These are phyloP conservation scores for Globisporangium splendens DNA, from an alignment of 352 stramenopile species.

Conservation along the genomic window DNA sequence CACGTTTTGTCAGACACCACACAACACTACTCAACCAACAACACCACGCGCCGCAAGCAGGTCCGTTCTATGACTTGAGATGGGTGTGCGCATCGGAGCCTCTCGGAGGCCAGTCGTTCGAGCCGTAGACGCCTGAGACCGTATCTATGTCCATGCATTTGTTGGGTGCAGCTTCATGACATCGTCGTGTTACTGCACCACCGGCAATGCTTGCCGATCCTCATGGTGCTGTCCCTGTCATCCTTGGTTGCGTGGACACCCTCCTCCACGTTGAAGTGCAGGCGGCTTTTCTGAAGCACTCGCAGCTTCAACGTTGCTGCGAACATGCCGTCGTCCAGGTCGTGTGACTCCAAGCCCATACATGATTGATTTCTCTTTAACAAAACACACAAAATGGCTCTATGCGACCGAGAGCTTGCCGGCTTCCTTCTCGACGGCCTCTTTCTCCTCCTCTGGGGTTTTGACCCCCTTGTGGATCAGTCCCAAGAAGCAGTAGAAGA, in stretches of 20 bases:
- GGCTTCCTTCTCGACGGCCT: not conserved
- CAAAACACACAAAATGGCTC: not conserved
- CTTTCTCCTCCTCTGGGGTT: not conserved
- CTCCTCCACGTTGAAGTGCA: not conserved
- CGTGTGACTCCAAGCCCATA: too few species aligned
- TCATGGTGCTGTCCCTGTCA: too few species aligned
- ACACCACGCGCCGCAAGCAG: not conserved
- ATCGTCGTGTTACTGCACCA: too few species aligned
- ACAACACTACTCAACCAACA: too few species aligned
- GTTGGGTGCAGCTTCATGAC: not conserved
- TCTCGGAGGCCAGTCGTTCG: not conserved
- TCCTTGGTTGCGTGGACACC: too few species aligned
- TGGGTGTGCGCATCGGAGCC: not conserved
- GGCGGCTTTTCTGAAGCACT: not conserved
- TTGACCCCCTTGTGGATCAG: constrained; percentile 7
- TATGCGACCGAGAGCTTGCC: not conserved
- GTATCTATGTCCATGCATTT: not conserved
- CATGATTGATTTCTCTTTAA: not conserved
- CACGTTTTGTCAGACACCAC: too few species aligned
- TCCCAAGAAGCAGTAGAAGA: constrained; percentile 22
- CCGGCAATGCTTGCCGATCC: too few species aligned
- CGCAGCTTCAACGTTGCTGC: not conserved
- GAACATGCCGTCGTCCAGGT: too few species aligned
- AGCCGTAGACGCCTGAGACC: too few species aligned
- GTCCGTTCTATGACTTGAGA: not conserved